Evolutionary conservation across 1,284 basidiomycete genomes (phyloP).

Genomic region (Microbotryomycetes sp.): DNA sequence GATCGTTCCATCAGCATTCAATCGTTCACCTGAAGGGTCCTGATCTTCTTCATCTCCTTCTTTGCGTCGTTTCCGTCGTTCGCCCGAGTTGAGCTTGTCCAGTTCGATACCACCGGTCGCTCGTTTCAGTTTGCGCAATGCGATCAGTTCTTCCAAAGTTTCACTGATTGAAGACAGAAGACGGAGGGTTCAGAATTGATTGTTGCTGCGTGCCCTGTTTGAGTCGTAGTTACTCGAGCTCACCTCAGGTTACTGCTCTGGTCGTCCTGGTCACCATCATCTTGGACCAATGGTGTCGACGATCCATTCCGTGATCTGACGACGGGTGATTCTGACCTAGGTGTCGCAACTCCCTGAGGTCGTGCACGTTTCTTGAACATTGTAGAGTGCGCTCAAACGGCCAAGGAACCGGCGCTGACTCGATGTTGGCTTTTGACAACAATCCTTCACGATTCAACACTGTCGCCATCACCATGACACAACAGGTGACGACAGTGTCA

Average conservation of each 20-base stretch:
- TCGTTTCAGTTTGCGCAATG: slow-evolving; percentile 69
- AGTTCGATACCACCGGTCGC: slow-evolving; percentile 73
- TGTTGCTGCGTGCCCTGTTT: too few species aligned
- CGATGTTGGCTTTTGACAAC: not conserved
- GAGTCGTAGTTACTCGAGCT: not conserved
- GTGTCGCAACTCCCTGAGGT: slow-evolving; percentile 36
- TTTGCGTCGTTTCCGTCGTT: slow-evolving; percentile 52
- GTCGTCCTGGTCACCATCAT: slow-evolving; percentile 9
- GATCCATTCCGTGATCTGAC: not conserved
- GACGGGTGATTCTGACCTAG: not conserved
- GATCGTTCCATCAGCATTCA: slow-evolving; percentile 23
- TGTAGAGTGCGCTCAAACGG: slow-evolving; percentile 6
- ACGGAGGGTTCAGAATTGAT: not conserved
- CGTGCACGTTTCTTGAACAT: slow-evolving; percentile 48
- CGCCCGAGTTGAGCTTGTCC: slow-evolving; percentile 74
- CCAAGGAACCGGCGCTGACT: not conserved
- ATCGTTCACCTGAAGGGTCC: not conserved
- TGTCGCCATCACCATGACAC: not conserved
- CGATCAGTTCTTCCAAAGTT: slow-evolving; percentile 69
- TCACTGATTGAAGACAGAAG: slow-evolving; percentile 32
- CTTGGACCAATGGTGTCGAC: not conserved
- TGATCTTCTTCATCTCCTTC: slow-evolving; percentile 52
- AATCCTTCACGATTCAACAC: not conserved
- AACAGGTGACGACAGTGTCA: not conserved
- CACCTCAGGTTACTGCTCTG: slow-evolving; percentile 17